These are phyloP conservation scores for Sanguinoderma infundibulare DNA, from an alignment of 1,284 basidiomycete genomes.

Conservation along the genomic window DNA sequence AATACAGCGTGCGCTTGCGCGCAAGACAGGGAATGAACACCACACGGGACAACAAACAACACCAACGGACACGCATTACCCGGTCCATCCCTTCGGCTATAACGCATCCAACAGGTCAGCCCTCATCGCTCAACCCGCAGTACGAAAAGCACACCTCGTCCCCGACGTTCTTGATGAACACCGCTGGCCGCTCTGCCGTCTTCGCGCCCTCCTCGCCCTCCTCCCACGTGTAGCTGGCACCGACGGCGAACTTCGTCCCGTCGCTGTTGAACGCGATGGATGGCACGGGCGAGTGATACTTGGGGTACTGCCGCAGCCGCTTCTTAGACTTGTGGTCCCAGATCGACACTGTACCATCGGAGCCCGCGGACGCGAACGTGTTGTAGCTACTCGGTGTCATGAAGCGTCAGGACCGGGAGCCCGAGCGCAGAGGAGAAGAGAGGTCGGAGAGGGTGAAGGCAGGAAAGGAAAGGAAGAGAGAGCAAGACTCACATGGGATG, in stretches of 20 bases:
- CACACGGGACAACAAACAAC: neutral
- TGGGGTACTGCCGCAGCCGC: constrained; percentile 87
- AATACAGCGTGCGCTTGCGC: neutral
- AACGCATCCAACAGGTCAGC: neutral
- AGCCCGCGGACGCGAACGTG: constrained; percentile 94
- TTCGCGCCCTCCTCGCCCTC: constrained; percentile 75
- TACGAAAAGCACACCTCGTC: constrained; percentile 44
- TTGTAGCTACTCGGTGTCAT: constrained; percentile 68
- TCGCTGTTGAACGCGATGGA: constrained; percentile 84
- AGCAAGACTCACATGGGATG: constrained; percentile 72
- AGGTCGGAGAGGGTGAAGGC: neutral
- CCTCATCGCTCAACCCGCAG: neutral
- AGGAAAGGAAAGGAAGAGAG: no score
- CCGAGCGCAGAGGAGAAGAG: neutral
- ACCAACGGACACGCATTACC: constrained; percentile 6
- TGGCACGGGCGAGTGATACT: constrained; percentile 75
- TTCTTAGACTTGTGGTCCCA: constrained; percentile 99
- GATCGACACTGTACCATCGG: constrained; percentile 89
- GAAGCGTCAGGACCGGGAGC: neutral
- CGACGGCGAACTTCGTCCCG: constrained; percentile 83
- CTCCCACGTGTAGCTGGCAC: constrained; percentile 87
- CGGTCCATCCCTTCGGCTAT: constrained; percentile 38
- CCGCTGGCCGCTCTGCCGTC: constrained; percentile 43
- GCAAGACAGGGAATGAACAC: neutral
- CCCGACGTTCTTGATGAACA: constrained; percentile 42